Evolutionary conservation across 2,329 filamentous ascomycete species (phyloP).

Genomic region (Cercospora sp.): DNA sequence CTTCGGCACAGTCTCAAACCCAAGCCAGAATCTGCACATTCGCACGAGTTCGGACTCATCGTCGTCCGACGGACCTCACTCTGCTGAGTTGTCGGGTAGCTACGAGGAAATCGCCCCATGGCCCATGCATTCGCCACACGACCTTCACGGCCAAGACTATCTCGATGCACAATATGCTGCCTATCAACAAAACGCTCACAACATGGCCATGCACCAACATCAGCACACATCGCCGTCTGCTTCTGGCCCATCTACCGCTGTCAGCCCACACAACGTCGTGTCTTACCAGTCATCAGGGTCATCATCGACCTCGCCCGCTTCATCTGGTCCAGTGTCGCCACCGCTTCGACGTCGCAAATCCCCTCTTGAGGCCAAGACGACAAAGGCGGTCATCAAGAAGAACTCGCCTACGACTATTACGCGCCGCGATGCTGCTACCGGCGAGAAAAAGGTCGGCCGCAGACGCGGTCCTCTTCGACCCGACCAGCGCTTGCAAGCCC

Average conservation of each 20-base stretch:
- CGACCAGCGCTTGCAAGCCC: slow-evolving; percentile 93
- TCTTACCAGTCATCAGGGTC: slow-evolving; percentile 35
- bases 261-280: slow-evolving; percentile 31
- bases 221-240: slow-evolving; percentile 34
- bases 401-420: slow-evolving; percentile 52
- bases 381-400: slow-evolving; percentile 83
- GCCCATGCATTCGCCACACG: slow-evolving; percentile 78
- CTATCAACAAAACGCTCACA: slow-evolving; percentile 44
- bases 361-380: slow-evolving; percentile 70
- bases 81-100: slow-evolving; percentile 66
- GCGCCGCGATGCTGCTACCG: slow-evolving; percentile 68
- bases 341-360: slow-evolving; percentile 62
- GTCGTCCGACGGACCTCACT: slow-evolving; percentile 62
- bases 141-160: slow-evolving; percentile 63
- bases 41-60: slow-evolving; percentile 85
- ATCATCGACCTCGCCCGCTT: slow-evolving; percentile 38
- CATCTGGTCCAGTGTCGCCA: slow-evolving; percentile 42
- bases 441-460: slow-evolving; percentile 90
- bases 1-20: slow-evolving; percentile 78
- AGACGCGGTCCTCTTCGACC: slow-evolving; percentile 86
- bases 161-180: slow-evolving; percentile 56
- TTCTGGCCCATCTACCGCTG: slow-evolving; percentile 29
- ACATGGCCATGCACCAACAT: slow-evolving; percentile 25
- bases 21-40: slow-evolving; percentile 83
- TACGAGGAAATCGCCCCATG: slow-evolving; percentile 76